Base-by-base conservation (phyloP, 768 basidiomycete genomes). In the Tylopilus cervinicoccineus region DNA sequence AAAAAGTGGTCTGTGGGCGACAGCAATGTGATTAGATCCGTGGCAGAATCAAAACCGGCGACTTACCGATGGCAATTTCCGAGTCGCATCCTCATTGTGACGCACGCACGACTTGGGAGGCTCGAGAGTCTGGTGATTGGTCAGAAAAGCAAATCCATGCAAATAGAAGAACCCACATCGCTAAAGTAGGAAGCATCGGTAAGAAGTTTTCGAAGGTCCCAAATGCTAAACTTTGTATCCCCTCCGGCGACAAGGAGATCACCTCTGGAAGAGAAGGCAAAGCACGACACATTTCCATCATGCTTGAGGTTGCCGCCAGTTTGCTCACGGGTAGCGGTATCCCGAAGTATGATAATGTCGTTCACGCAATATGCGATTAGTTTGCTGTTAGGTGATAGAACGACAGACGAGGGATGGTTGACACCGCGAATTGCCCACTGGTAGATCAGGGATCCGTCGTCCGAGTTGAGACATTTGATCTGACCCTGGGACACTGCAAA, bases 401-500 rank as follows among this genome's bases (percentile, higher is more conserved):
- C 24, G 33, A 57, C 16, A 4, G 56, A 58, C 13, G 56, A 20
- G 6, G 48, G 56, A 20, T 48, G 20, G 19, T n/a, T 32, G 14
- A 50, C 19, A 17, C 45, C 51, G 17, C 51, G 52, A 39, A 39
- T 22, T 8, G 56, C 13, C 55, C 56, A 57, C 31, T 57, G 56
- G 16, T n/a, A 47, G 23, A 48, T 14, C 11, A 56, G 14, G 2
- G 48, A 42, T 19, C 56, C 56, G 4, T 57, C 48, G 5, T 50
- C 56, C 9, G 56, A 41, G 16, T 49, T 45, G 27, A 57, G 43
- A 33, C 56, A 48, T 26, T 58, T 53, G 32, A 57, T 45, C 37
- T 57, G 52, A n/a, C 56, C 56, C 28, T 58, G 51, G 19, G 56
- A 57, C 17, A 45, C 48, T 3, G 42, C 48, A 13, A 58, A 57